phyloP scores from a whole-genome alignment of 306 rosid species.

The Pyrus pyrifolia region DNA sequence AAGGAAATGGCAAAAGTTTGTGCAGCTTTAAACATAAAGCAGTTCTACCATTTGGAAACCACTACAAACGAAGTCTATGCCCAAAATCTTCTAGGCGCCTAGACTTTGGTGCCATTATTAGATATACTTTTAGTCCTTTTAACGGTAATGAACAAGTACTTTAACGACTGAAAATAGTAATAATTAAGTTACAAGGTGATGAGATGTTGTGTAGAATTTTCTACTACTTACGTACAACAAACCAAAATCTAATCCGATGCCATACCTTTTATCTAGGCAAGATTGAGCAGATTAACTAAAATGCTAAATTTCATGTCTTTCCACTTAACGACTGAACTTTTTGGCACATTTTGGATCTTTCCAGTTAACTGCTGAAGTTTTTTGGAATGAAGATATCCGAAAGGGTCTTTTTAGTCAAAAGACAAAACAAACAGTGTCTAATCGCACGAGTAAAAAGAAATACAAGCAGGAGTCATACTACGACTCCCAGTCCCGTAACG shows the following conservation, averaged over 20 bases:
- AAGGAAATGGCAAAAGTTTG: neutral
- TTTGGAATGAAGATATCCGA: neutral
- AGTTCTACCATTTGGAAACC: neutral
- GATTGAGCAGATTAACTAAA: neutral
- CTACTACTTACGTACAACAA: neutral
- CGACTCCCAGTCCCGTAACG: no score
- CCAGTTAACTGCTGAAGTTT: no score
- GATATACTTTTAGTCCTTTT: neutral
- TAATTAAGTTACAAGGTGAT: neutral
- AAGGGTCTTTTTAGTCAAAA: no score
- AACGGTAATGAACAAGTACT: neutral
- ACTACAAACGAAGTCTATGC: neutral
- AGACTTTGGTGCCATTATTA: neutral
- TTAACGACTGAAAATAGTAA: no score
- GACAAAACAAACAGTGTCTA: no score
- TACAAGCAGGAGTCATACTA: no score
- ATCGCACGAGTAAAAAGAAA: no score
- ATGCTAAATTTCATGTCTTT: neutral
- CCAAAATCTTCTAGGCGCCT: neutral
- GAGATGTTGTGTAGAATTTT: neutral
- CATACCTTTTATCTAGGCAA: no score
- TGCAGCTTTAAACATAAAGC: neutral
- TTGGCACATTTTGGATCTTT: neutral
- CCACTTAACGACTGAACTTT: neutral
- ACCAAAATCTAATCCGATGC: neutral